Conservation (phyloP, 163 green algal genomes). For the Scenedesmus sp. region DNA sequence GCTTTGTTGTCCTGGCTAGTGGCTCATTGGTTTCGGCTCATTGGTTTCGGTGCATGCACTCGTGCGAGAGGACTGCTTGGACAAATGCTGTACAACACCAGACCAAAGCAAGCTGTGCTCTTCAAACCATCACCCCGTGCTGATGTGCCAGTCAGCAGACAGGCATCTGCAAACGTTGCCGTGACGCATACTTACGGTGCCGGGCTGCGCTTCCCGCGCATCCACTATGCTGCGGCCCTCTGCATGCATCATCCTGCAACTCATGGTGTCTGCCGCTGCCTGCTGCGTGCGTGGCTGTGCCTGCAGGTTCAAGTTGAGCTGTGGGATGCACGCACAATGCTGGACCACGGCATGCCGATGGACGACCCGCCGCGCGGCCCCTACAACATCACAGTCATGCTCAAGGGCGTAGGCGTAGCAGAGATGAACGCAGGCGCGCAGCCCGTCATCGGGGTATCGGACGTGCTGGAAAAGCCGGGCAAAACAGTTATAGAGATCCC, state of each 20-base stretch:
- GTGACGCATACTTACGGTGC: background rate
- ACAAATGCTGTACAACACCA: too few relatives aligned
- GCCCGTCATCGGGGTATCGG: slow-evolving; percentile 88
- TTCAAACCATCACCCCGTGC: too few relatives aligned
- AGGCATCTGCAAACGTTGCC: too few relatives aligned
- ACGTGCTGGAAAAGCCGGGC: slow-evolving; percentile 79
- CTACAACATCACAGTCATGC: slow-evolving; percentile 85
- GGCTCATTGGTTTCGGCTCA: too few relatives aligned
- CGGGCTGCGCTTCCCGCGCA: background rate
- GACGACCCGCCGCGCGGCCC: slow-evolving; percentile 63
- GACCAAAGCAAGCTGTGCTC: too few relatives aligned
- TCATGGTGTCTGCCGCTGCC: background rate
- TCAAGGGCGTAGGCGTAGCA: slow-evolving; percentile 79
- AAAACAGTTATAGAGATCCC: slow-evolving; percentile 82
- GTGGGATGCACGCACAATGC: slow-evolving; percentile 58
- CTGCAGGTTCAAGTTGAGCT: slow-evolving; percentile 66
- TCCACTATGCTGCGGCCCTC: too few relatives aligned
- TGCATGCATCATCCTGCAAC: background rate
- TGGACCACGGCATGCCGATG: slow-evolving; percentile 53
- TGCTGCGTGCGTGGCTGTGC: background rate
- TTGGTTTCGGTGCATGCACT: too few relatives aligned
- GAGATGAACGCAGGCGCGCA: slow-evolving; percentile 85
- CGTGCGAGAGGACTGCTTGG: too few relatives aligned
- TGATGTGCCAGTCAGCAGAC: too few relatives aligned
- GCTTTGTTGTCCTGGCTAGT: too few relatives aligned